Conservation (phyloP, 1,284 basidiomycete species). For the Ganoderma lucidum region DNA sequence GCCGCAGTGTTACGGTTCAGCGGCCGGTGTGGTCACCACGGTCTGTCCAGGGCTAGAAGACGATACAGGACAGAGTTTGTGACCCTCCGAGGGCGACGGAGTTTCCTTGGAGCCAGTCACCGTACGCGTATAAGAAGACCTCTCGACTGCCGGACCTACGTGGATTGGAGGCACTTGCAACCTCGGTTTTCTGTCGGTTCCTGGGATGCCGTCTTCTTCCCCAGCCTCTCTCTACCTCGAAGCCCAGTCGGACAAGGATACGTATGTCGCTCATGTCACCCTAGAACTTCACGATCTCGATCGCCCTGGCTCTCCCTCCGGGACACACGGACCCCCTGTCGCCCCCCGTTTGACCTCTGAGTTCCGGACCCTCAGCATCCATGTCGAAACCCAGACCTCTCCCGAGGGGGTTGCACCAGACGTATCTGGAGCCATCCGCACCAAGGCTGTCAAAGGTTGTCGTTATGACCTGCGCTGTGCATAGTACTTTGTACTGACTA, state of each 20-base stretch:
- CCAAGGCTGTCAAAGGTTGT: slow-evolving; percentile 35
- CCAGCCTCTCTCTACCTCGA: slow-evolving; percentile 17
- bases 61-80: background rate
- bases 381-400: slow-evolving; percentile 25
- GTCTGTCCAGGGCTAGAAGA: background rate
- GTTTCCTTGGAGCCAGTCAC: background rate
- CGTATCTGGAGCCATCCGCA: slow-evolving; percentile 7
- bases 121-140: background rate
- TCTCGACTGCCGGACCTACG: background rate
- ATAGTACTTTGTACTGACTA: background rate
- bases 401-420: slow-evolving; percentile 1
- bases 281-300: slow-evolving; percentile 11
- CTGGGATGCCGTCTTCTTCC: slow-evolving; percentile 11
- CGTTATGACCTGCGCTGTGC: background rate
- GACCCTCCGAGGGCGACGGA: background rate
- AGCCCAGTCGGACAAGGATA: slow-evolving; percentile 16
- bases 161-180: background rate
- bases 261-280: slow-evolving; percentile 16
- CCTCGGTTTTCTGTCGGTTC: background rate
- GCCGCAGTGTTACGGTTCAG: background rate
- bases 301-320: background rate
- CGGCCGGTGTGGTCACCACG: background rate
- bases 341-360: slow-evolving; percentile 34
- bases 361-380: slow-evolving; percentile 37
- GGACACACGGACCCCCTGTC: background rate